Percentiles rank a stretch among this genome's conserved stretches.
phyloP scores from a whole-genome alignment of 129 eudicot species.

The Pulicaria dysenterica region DNA sequence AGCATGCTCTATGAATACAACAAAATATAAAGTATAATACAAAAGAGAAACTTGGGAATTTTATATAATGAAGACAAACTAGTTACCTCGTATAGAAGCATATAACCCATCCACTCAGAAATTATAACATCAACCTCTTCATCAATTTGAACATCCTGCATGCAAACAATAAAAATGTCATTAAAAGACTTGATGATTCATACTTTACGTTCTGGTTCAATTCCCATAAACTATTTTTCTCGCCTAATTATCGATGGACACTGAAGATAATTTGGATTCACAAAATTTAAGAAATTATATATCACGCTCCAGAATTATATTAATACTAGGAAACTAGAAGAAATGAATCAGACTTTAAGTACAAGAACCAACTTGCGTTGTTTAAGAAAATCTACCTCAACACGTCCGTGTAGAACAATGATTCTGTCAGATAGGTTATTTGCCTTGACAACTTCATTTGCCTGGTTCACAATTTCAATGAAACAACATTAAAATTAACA shows the following conservation, averaged over 20 bases:
- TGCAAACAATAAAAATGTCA: neutral
- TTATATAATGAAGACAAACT: neutral
- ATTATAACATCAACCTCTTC: conserved; percentile 97
- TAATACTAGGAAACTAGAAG: neutral
- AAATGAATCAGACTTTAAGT: neutral
- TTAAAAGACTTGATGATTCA: conserved; percentile 7
- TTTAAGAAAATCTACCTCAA: conserved; percentile 65
- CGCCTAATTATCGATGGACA: conserved; percentile 6
- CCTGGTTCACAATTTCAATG: conserved; percentile 50
- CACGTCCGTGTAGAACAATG: conserved; percentile 94
- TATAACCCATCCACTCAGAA: conserved; percentile 99
- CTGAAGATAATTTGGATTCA: neutral
- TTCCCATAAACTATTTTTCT: conserved; percentile 14
- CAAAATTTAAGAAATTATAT: neutral
- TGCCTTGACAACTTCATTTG: conserved; percentile 92
- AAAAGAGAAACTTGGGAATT: neutral
- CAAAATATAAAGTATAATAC: conserved; percentile 12
- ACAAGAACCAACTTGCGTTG: neutral
- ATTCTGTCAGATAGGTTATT: conserved; percentile 79
- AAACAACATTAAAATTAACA: conserved; percentile 19
- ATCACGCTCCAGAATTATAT: neutral
- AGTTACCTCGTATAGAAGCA: conserved; percentile 94
- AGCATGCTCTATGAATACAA: conserved; percentile 81
- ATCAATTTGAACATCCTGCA: conserved; percentile 92
- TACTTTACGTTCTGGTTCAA: neutral